Conservation (phyloP, 2,329 filamentous ascomycete species). For the Colletotrichum sp. region DNA sequence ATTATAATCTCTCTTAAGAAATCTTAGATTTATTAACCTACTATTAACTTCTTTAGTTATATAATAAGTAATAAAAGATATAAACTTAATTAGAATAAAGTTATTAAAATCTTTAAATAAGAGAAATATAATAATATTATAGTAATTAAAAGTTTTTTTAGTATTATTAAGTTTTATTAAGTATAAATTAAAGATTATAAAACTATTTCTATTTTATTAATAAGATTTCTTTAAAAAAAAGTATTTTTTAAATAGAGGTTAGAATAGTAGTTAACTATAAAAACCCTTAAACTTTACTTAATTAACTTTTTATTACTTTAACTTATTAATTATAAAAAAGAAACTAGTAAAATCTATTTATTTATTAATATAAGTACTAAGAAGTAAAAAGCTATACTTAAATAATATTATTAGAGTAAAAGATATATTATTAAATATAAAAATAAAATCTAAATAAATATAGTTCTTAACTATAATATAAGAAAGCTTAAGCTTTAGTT, state of each 20-base stretch:
- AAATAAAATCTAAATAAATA: not conserved
- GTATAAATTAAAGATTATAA: no score
- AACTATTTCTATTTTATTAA: no score
- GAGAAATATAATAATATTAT: no score
- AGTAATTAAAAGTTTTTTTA: no score
- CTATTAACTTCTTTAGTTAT: not conserved
- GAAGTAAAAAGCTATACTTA: accelerated
- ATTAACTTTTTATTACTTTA: not conserved
- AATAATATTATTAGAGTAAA: not conserved
- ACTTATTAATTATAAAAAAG: not conserved
- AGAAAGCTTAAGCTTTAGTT: not conserved
- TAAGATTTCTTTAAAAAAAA: no score
- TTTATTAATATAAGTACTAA: not conserved
- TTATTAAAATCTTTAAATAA: no score
- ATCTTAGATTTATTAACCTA: not conserved
- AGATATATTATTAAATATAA: not conserved
- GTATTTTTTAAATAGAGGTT: no score
- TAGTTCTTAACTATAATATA: not conserved
- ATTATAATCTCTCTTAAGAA: not conserved
- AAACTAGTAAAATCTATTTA: not conserved
- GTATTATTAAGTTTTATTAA: no score
- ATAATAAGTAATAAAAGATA: not conserved
- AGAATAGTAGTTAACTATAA: accelerated
- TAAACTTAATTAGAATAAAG: no score
- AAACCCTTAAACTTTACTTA: no score